Conservation (phyloP, 495 filamentous ascomycete genomes). For the Margaritispora aquatica region DNA sequence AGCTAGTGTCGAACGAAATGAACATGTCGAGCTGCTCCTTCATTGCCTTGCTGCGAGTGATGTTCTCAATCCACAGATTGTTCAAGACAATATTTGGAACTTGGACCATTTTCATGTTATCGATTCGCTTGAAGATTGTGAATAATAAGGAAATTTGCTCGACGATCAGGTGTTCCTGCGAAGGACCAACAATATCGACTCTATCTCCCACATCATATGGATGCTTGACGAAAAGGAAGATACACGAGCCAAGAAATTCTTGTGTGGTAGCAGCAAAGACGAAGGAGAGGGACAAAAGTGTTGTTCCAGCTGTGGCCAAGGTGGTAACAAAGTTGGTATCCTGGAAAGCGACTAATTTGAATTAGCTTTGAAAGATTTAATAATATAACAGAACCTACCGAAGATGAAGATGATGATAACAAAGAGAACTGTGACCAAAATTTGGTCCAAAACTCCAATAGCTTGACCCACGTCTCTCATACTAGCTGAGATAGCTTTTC, state of each 20-base stretch:
- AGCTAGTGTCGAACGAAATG: conserved; percentile 75
- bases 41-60: conserved; percentile 86
- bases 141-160: conserved; percentile 93
- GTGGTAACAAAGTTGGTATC: conserved; percentile 79
- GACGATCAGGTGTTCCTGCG: conserved; percentile 65
- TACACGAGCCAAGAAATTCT: conserved; percentile 91
- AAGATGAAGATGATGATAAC: conserved; percentile 83
- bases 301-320: conserved; percentile 90
- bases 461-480: conserved; percentile 98
- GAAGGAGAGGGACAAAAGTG: conserved; percentile 88
- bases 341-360: conserved; percentile 57
- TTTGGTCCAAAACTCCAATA: conserved; percentile 79
- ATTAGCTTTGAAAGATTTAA: conserved; percentile 22
- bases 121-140: conserved; percentile 83
- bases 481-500: conserved; percentile 79
- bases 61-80: conserved; percentile 87
- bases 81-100: conserved; percentile 84
- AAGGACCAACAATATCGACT: conserved; percentile 66
- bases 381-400: conserved; percentile 38
- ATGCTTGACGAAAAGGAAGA: conserved; percentile 98
- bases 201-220: conserved; percentile 87
- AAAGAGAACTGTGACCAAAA: conserved; percentile 71
- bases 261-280: conserved; percentile 87
- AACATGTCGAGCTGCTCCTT: conserved; percentile 74
- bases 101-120: conserved; percentile 77